phyloP scores from a whole-genome alignment of 371 early-diverging fungal genomes.

The Dichotomocladium elegans region DNA sequence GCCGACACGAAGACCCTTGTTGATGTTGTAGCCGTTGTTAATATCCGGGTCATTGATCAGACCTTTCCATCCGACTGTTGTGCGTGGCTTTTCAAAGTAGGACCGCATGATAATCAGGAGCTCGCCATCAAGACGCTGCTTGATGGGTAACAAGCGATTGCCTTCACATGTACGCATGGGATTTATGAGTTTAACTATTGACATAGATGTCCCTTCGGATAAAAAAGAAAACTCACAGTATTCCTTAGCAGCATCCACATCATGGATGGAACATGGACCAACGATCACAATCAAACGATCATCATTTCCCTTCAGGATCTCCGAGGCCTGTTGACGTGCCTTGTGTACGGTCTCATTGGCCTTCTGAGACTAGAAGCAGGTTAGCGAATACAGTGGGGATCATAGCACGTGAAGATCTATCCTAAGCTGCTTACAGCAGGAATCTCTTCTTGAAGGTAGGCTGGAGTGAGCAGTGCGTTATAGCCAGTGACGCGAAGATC shows the following conservation, averaged over 20 bases:
- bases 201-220: neutral
- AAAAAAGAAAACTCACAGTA: conserved; percentile 53
- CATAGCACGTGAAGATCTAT: too few species aligned
- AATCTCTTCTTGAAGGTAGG: conserved; percentile 57
- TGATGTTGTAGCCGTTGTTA: conserved; percentile 83
- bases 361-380: conserved; percentile 13
- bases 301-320: conserved; percentile 74
- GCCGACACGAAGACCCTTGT: conserved; percentile 85
- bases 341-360: conserved; percentile 47
- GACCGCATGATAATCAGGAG: conserved; percentile 86
- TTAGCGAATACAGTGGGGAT: conserved; percentile 1
- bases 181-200: neutral
- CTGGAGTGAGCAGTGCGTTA: conserved; percentile 57
- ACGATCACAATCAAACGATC: conserved; percentile 87
- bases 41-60: conserved; percentile 89
- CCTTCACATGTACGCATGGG: neutral
- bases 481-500: conserved; percentile 62
- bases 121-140: conserved; percentile 55
- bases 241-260: conserved; percentile 79
- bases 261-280: conserved; percentile 94
- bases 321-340: conserved; percentile 62
- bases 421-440: conserved; percentile 44
- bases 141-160: conserved; percentile 49
- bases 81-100: conserved; percentile 95
- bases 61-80: conserved; percentile 95